phyloP scores from a whole-genome alignment of 805 yeast species.

The Teunomyces cretensis region DNA sequence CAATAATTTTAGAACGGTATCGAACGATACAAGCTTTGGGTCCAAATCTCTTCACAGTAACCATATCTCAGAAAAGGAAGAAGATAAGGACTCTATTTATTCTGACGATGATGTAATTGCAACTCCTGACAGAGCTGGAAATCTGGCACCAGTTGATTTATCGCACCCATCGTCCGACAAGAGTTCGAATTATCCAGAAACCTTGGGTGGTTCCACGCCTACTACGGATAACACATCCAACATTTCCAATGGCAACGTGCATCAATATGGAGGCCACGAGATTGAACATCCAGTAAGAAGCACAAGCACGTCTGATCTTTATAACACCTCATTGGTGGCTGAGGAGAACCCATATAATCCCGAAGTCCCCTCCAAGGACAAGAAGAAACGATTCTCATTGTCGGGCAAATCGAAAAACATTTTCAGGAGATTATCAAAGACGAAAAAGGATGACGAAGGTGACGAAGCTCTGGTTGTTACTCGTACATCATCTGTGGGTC shows the following conservation, averaged over 20 bases:
- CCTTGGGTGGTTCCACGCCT: conserved; percentile 5
- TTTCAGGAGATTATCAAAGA: conserved; percentile 33
- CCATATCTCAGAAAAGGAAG: neutral
- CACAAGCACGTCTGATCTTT: neutral
- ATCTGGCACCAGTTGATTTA: neutral
- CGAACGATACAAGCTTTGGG: conserved; percentile 3
- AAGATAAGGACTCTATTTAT: neutral
- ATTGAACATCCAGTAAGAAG: neutral
- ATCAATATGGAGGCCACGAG: neutral
- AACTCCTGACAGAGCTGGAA: too few species aligned
- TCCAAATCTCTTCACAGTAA: neutral
- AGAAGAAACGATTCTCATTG: conserved; percentile 25
- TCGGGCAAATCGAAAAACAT: conserved; percentile 29
- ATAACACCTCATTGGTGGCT: conserved; percentile 4
- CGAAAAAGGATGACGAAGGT: conserved; percentile 6
- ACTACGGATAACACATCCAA: conserved; percentile 7
- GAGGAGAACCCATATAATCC: neutral
- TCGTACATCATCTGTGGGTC: neutral
- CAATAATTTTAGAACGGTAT: conserved; percentile 28
- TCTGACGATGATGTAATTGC: neutral
- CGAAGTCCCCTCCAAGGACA: conserved; percentile 11
- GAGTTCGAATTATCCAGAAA: conserved; percentile 6
- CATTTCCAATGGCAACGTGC: neutral
- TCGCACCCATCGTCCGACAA: conserved; percentile 8
- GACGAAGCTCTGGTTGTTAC: neutral